Base-by-base conservation (phyloP, 1,139 yeast genomes). In the Blastobotrys malaysiensis region DNA sequence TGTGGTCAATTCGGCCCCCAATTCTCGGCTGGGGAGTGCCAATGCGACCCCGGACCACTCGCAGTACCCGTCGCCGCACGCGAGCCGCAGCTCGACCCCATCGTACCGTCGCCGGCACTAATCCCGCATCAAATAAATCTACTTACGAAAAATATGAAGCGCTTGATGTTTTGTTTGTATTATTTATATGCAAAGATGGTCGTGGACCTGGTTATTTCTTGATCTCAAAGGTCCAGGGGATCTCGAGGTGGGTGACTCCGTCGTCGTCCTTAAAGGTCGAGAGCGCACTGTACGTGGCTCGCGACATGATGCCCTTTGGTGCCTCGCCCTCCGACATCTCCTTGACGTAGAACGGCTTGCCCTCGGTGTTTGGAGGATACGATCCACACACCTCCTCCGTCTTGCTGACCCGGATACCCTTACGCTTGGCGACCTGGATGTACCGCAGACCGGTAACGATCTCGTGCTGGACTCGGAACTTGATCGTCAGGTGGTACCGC, bases 241-340 rank as follows among this genome's bases (percentile, higher is more conserved):
- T 77, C 45, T 81, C 77, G 70, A 88, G 77, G 68, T 89, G 96
- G 52, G 78, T 80, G 39, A 76, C 79, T 65, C 84, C 83, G 70
- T 91, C 98, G 70, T 91, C 97, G 66, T 91, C 97, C 51, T 88
- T 78, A 66, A 90, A 90, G 70, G 86, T 87, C 22, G 95, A 84
- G 45, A 81, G 77, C 19, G 96, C 96, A 51, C 84, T 80, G 73
- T 88, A 91, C 55, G 81, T 78, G 49, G 97, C 97, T 71, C 97
- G 81, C 2, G 95, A 96, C 62, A 91, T 73, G 71, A 90, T 72
- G 1, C 97, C 97, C 51, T 88, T 79, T 43, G 98, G 98, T 14
- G 97, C 97, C 70, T 89, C 96, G 57, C 88, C 91, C 66, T 85
- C 95, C n/a, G 85, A 81, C 60, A 90, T 63, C 43, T 57, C 49